Evolutionary conservation across 768 basidiomycete species (phyloP), one percentile per base, ranked within the genome.

Genomic region (Tephrocybe sp.): DNA sequence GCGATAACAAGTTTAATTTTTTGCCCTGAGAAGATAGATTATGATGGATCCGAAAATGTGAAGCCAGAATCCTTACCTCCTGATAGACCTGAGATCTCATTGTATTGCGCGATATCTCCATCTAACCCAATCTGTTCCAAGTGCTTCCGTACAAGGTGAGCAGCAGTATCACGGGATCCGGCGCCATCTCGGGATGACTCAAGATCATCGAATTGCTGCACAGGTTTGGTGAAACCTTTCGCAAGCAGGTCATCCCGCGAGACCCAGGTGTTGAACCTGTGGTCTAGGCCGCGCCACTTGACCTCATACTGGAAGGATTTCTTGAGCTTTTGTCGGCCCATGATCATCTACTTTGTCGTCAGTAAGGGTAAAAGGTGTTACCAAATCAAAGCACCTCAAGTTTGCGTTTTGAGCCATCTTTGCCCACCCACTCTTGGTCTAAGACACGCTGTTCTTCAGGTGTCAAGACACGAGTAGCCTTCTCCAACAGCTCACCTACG

Each of bases 101-200:
- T 95, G 71, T 98, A 97, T 69, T 97, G 92, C 10, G 94, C 94
- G 52, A 97, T 97, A 71, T 97, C 92, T 36, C 94, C 94, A 70
- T 97, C 92, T 31, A 98, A 77, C 29, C 94, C 95, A 57, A 98
- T 91, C 57, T 94, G 94, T 68, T 97, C 93, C 39, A 98, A 71
- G 58, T 94, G 91, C 69, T 94, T 91, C 57, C 94, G 80, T 40
- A 97, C 89, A 40, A 90, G 72, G 59, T 84, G 78, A 13, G 82
- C 80, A 29, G 84, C 71, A 4, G 93, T 95, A 57, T 98, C 94
- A 36, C 93, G 84, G 24, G 86, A 73, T 42, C 94, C 95, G 49
- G 95, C 93, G 53, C 94, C 94, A 69, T 98, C 94, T 57, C 95
- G 75, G 3, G 94, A 97, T 1, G 94, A 86, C 67, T 97, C 95